Base-by-base conservation (phyloP, 2,329 filamentous ascomycete species). In the Ophiosphaerella narmari region DNA sequence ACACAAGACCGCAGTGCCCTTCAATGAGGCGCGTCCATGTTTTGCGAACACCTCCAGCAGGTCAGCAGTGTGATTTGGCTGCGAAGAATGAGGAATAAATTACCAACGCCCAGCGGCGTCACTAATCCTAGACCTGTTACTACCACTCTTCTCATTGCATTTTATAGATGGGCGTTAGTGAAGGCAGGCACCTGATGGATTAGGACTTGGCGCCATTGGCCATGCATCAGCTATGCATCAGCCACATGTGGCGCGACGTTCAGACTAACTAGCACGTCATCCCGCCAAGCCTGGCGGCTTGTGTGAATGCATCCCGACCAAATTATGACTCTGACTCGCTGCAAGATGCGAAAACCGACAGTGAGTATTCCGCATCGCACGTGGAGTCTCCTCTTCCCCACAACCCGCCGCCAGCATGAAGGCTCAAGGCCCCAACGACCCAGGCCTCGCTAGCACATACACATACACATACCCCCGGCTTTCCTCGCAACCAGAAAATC, bases 21-120 rank as follows among this genome's bases (percentile, higher is more conserved):
- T 89, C 85, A 26, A 97, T 73, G 36, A 99, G 84, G 45, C 89
- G 87, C 52, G 77, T 81, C 94, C 94, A 99, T 53, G 90, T 90
- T 48, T 79, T 84, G 59, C 84, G 85, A 56, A 89, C 81, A 54
- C 91, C 83, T 86, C 49, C 14, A 5, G 35, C 3, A 24, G 2
- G 12, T 54, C 31, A 61, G 47, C 14, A 31, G n/a, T 24, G 24
- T 13, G 32, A 14, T 24, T 3, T 12, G 12, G 7, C n/a, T 6
- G 3, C 7, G 12, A n/a, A 38, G 11, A 21, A 21, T 21, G 18
- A 16, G 14, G 26, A 35, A 12, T 13, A 32, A 3, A 16, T 13
- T 33, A 85, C 83, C 91, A 50, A 95, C 85, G 54, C 90, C 92
- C 23, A 97, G 79, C 50, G 92, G 92, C 63, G 77, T 80, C 37